These are phyloP conservation scores for Dacryopinax spathularia DNA, from an alignment of 768 basidiomycete genomes.

Conservation along the genomic window DNA sequence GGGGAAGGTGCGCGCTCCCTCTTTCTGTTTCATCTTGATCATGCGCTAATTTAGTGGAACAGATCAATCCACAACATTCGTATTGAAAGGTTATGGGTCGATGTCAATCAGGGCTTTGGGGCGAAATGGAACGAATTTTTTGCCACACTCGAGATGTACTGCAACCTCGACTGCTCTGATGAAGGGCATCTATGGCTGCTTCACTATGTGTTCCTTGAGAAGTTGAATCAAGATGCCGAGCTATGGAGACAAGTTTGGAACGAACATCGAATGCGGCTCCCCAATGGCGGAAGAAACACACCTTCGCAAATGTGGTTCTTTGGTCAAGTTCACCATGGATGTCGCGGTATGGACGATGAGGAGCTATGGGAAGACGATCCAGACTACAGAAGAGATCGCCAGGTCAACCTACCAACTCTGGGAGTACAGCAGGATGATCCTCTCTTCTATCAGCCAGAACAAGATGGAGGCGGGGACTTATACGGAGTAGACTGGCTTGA, in stretches of 20 bases:
- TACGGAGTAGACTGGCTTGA: constrained; percentile 19
- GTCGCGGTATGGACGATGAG: background rate
- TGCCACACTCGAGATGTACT: constrained; percentile 28
- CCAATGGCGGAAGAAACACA: background rate
- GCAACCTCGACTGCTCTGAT: constrained; percentile 19
- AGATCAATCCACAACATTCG: constrained; percentile 31
- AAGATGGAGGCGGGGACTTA: background rate
- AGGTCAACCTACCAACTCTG: no score
- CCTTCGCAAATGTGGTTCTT: background rate
- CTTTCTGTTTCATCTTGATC: background rate
- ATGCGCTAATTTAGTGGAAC: background rate
- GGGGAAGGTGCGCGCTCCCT: background rate
- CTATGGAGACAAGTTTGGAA: constrained; percentile 15
- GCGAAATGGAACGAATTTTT: constrained; percentile 36
- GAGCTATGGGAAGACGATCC: background rate
- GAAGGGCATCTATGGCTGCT: constrained; percentile 29
- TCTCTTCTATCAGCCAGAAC: background rate
- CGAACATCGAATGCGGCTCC: background rate
- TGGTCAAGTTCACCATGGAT: background rate
- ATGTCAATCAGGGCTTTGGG: constrained; percentile 26
- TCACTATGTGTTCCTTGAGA: constrained; percentile 26
- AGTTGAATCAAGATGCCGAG: constrained; percentile 22
- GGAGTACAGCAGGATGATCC: background rate
- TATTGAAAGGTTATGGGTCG: constrained; percentile 30
- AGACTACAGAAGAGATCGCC: background rate